Evolutionary conservation across 2,329 filamentous ascomycete species (phyloP), one percentile per base, ranked within the genome.

Genomic region (Arthrobotrys musiformis): DNA sequence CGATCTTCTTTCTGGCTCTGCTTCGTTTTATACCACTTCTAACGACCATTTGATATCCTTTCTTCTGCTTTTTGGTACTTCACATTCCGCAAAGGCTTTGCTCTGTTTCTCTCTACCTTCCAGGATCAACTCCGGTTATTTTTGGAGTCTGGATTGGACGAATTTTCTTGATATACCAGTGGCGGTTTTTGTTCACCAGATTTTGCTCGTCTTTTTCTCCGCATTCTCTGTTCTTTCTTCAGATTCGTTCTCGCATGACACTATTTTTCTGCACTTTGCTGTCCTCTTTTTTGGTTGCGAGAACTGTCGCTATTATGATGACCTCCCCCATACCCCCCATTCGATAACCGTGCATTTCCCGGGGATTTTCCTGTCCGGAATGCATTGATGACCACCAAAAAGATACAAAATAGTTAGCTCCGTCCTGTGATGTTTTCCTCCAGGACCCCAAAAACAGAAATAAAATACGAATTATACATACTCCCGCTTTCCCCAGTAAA

Each of bases 41-140:
- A 70, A 73, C 73, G 73, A 77, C 69, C 74, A 73, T 78, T 68
- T 73, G 62, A 68, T 78, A 72, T 78, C 56, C 66, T 70, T 70
- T 42, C 19, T 17, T n/a, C n/a, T n/a, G n/a, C n/a, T n/a, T 42
- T 42, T 67, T 78, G 61, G 50, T 67, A 40, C 33, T 40, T 58
- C 19, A 24, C 9, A n/a, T 37, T 58, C 33, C 7, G 17, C 42
- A 62, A 70, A 68, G 61, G 48, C 52, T 35, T 40, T 60, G n/a
- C n/a, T n/a, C n/a, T n/a, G n/a, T n/a, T 61, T 30, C 61, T 68
- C 68, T 40, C 24, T 68, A 63, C 58, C 68, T 48, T 64, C 67
- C 63, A 69, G 72, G 58, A 35, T 26, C 26, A n/a, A 40, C 68
- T 78, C 62, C 74, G 63, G 54, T 72, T 78, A 72, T 78, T 73